Conservation (phyloP, 371 early-diverging fungal species). For the Mucor ambiguus region DNA sequence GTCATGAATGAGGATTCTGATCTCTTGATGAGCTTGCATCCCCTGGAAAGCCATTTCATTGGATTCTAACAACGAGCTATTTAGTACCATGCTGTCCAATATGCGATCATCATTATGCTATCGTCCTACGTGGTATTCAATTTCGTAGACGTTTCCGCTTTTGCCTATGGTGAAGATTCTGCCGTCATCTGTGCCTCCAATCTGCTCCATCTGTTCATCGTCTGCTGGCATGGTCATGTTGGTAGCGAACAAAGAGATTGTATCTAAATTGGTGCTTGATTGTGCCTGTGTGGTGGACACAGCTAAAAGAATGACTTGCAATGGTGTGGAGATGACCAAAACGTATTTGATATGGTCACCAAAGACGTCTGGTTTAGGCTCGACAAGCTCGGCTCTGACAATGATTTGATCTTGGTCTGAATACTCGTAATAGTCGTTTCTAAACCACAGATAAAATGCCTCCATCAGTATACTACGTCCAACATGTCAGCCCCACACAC, state of each 20-base stretch:
- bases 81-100: background rate
- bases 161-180: slow-evolving; percentile 85
- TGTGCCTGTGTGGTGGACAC: background rate
- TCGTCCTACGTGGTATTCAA: slow-evolving; percentile 68
- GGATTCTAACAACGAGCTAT: background rate
- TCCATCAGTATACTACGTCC: too few relatives aligned
- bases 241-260: slow-evolving; percentile 61
- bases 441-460: slow-evolving; percentile 5
- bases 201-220: slow-evolving; percentile 69
- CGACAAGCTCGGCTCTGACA: slow-evolving; percentile 74
- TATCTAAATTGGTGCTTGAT: slow-evolving; percentile 9
- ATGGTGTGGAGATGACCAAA: slow-evolving; percentile 83
- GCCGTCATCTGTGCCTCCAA: slow-evolving; percentile 75
- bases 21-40: slow-evolving; percentile 14
- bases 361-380: slow-evolving; percentile 75
- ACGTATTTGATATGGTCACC: slow-evolving; percentile 75
- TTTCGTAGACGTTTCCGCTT: slow-evolving; percentile 84
- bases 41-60: background rate
- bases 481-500: background rate
- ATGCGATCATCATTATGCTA: background rate
- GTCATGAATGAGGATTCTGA: slow-evolving; percentile 4
- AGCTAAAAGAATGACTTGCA: slow-evolving; percentile 79
- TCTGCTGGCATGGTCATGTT: slow-evolving; percentile 76
- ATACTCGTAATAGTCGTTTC: slow-evolving; percentile 68
- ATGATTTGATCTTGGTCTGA: slow-evolving; percentile 90